Conservation (phyloP, 2,329 filamentous ascomycete species). For the Nemania sp. region DNA sequence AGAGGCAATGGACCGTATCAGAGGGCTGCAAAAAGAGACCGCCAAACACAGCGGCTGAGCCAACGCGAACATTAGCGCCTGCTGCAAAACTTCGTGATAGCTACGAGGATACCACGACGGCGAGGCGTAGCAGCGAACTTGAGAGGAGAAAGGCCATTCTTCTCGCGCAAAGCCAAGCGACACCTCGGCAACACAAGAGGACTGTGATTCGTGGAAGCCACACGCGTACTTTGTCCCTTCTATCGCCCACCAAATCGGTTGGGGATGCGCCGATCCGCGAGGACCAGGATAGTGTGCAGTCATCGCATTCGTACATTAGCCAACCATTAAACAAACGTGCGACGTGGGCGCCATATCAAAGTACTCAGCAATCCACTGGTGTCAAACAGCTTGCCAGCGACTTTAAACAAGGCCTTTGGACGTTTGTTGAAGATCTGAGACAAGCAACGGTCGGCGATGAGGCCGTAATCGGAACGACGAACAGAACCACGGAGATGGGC, state of each 20-base stretch:
- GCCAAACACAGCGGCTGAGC: slow-evolving; percentile 64
- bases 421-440: slow-evolving; percentile 91
- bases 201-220: slow-evolving; percentile 72
- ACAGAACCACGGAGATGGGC: slow-evolving; percentile 43
- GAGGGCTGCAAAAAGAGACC: slow-evolving; percentile 78
- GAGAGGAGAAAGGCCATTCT: slow-evolving; percentile 75
- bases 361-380: slow-evolving; percentile 47
- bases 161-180: slow-evolving; percentile 49
- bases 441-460: slow-evolving; percentile 97
- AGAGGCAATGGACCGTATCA: slow-evolving; percentile 79
- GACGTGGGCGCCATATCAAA: slow-evolving; percentile 61
- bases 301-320: slow-evolving; percentile 41
- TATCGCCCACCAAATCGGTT: slow-evolving; percentile 68
- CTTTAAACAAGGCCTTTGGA: slow-evolving; percentile 87
- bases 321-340: slow-evolving; percentile 57
- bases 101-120: slow-evolving; percentile 47
- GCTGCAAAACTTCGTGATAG: slow-evolving; percentile 29
- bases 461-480: slow-evolving; percentile 64
- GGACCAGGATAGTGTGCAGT: slow-evolving; percentile 51
- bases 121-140: slow-evolving; percentile 61
- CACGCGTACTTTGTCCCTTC: slow-evolving; percentile 71
- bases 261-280: slow-evolving; percentile 50
- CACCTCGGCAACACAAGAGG: slow-evolving; percentile 51
- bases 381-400: slow-evolving; percentile 85
- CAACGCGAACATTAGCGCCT: slow-evolving; percentile 50